These are phyloP conservation scores for Bryoerythrophyllum caledonicum DNA, from an alignment of 225 moss, liverwort and hornwort species.

Conservation along the genomic window DNA sequence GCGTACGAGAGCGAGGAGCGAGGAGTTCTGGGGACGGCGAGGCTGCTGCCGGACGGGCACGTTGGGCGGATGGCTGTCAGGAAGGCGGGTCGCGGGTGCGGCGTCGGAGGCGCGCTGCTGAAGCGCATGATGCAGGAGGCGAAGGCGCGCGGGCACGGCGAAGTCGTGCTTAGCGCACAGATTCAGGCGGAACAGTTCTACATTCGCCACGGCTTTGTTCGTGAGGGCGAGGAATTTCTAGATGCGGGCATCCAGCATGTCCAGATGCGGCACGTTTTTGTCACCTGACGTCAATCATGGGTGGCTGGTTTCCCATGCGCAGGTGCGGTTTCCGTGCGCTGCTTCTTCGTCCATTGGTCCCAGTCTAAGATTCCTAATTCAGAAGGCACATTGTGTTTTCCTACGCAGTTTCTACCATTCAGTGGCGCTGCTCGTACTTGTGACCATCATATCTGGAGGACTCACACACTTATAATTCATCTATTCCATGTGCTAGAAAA, in stretches of 20 bases:
- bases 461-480: too few relatives aligned
- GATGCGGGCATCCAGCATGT: conserved; percentile 50
- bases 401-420: not conserved
- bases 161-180: conserved; percentile 43
- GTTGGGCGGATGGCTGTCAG: conserved; percentile 57
- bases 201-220: conserved; percentile 39
- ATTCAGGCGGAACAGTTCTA: conserved; percentile 47
- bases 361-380: not conserved
- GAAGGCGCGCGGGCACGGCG: conserved; percentile 31
- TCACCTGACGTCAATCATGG: not conserved
- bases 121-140: conserved; percentile 38
- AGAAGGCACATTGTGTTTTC: not conserved
- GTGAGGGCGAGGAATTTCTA: conserved; percentile 44
- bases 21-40: conserved; percentile 37
- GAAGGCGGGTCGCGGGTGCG: conserved; percentile 32
- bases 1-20: conserved; percentile 27
- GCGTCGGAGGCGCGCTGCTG: conserved; percentile 39
- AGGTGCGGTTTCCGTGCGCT: conserved; percentile 3
- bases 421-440: not conserved
- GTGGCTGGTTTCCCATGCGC: too few relatives aligned
- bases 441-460: conserved; percentile 1
- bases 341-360: too few relatives aligned
- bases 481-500: not conserved
- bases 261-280: conserved; percentile 43
- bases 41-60: conserved; percentile 43